Evolutionary conservation across 1,139 yeast species (phyloP).

Genomic region (Saccharomyces hybrid): DNA sequence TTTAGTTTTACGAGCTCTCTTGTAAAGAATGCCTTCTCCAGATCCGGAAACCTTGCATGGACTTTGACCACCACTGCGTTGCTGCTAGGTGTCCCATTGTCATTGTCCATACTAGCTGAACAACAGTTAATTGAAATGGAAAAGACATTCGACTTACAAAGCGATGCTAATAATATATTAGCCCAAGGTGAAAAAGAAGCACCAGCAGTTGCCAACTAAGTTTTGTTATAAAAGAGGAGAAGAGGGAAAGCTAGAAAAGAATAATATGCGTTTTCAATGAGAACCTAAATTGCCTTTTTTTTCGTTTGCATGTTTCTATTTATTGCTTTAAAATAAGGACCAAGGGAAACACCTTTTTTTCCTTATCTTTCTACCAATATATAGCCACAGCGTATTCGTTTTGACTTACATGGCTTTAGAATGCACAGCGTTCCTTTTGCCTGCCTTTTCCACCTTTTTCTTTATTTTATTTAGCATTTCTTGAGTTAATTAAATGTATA

Average conservation of each 20-base stretch:
- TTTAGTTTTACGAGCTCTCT: conserved; percentile 35
- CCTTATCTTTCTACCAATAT: background rate
- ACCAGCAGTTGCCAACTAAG: conserved; percentile 11
- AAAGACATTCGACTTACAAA: conserved; percentile 81
- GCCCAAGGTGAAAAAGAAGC: conserved; percentile 55
- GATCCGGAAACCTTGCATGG: conserved; percentile 78
- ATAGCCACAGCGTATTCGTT: background rate
- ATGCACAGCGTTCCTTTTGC: background rate
- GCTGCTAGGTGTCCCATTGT: conserved; percentile 85
- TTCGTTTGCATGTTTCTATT: background rate
- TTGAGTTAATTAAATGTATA: conserved; percentile 7
- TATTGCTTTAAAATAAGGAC: background rate
- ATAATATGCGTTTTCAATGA: background rate
- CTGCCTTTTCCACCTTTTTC: conserved; percentile 2
- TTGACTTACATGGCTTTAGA: background rate
- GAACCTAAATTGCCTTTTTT: background rate
- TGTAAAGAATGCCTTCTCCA: conserved; percentile 42
- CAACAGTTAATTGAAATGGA: conserved; percentile 92
- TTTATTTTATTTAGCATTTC: conserved; percentile 3
- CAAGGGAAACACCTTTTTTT: background rate
- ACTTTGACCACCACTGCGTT: conserved; percentile 73
- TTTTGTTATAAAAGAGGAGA: background rate
- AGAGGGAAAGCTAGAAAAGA: background rate
- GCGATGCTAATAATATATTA: conserved; percentile 74
- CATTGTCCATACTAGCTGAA: conserved; percentile 83